These are phyloP conservation scores for Camellia granthamiana DNA, from an alignment of 148 eudicot genomes.

Conservation along the genomic window DNA sequence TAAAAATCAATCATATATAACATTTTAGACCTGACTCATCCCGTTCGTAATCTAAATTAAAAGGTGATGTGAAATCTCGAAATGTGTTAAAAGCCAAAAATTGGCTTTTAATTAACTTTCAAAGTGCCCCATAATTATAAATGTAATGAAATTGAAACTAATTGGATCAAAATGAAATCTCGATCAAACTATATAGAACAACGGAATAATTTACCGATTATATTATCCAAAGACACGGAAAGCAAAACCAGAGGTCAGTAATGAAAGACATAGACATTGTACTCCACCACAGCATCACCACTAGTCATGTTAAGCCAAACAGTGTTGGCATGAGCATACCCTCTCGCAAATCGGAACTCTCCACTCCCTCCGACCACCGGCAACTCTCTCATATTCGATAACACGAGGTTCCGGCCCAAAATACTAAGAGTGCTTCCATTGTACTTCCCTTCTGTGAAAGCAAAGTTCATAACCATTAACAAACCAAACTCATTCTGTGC, in stretches of 20 bases:
- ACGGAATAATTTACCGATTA: too few species aligned
- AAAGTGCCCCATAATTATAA: too few species aligned
- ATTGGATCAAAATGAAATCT: too few species aligned
- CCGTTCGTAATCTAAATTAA: too few species aligned
- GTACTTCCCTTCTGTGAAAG: constrained; percentile 24
- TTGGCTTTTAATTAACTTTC: too few species aligned
- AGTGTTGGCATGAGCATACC: constrained; percentile 27
- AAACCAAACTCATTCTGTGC: constrained; percentile 5
- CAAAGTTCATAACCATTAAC: constrained; percentile 27
- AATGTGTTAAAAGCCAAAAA: too few species aligned
- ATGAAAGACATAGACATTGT: constrained; percentile 29
- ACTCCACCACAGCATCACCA: constrained; percentile 29
- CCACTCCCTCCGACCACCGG: constrained; percentile 36
- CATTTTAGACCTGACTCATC: too few species aligned
- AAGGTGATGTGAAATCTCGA: too few species aligned
- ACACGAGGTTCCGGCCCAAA: constrained; percentile 23
- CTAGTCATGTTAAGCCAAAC: not conserved
- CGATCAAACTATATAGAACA: too few species aligned
- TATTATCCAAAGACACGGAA: too few species aligned
- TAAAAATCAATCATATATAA: too few species aligned
- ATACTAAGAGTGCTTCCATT: constrained; percentile 28
- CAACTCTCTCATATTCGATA: constrained; percentile 20
- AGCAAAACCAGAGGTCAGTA: constrained; percentile 5
- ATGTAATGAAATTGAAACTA: too few species aligned
- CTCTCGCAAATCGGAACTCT: constrained; percentile 25